These are phyloP conservation scores for Diaporthe batatas DNA, from an alignment of 2,329 filamentous ascomycete genomes.

Conservation along the genomic window DNA sequence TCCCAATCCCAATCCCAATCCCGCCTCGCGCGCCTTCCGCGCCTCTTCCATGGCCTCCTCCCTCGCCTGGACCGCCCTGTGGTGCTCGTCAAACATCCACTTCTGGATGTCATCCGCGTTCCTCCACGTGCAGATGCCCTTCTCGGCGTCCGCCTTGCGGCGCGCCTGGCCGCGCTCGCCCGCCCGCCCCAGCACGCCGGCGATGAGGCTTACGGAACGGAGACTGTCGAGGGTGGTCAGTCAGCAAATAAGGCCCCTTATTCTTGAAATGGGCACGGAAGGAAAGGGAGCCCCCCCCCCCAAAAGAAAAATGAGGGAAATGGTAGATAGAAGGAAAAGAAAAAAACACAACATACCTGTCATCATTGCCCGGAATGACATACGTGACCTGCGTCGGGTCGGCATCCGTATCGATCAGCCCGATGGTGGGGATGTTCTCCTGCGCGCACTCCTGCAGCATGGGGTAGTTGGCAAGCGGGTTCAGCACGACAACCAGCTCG, in stretches of 20 bases:
- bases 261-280: no score
- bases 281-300: no score
- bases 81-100: slow-evolving; percentile 50
- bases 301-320: neutral
- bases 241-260: slow-evolving; percentile 46
- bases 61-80: neutral
- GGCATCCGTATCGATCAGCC: slow-evolving; percentile 92
- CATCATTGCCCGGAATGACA: slow-evolving; percentile 95
- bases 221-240: slow-evolving; percentile 69
- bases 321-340: neutral
- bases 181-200: slow-evolving; percentile 86
- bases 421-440: slow-evolving; percentile 92
- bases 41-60: neutral
- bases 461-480: slow-evolving; percentile 92
- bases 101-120: slow-evolving; percentile 59
- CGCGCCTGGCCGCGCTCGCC: slow-evolving; percentile 81
- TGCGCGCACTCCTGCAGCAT: slow-evolving; percentile 91
- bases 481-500: slow-evolving; percentile 92
- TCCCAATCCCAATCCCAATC: no score
- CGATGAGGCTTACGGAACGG: slow-evolving; percentile 84
- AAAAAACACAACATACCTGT: slow-evolving; percentile 72
- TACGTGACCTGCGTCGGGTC: slow-evolving; percentile 97
- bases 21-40: neutral
- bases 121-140: slow-evolving; percentile 74
- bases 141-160: slow-evolving; percentile 72